Percentiles rank a stretch among this genome's conserved stretches.
These are phyloP conservation scores for Cryphonectria naterciae DNA, from an alignment of 2,329 filamentous ascomycete species.

Conservation along the genomic window DNA sequence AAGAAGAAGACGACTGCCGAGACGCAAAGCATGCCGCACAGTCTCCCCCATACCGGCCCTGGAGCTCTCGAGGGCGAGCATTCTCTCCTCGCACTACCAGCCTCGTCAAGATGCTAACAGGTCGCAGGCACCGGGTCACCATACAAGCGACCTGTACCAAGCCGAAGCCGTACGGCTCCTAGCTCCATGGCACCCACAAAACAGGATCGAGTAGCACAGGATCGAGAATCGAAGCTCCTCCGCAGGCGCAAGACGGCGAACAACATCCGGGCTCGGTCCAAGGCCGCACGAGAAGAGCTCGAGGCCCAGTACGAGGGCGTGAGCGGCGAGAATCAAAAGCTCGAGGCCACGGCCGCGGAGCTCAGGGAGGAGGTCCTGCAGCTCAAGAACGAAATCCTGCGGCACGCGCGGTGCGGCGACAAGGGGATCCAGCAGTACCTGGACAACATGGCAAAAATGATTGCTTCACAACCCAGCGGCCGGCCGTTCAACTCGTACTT, in stretches of 20 bases:
- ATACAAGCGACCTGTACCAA: no score
- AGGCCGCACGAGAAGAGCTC: constrained; percentile 34
- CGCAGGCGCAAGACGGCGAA: constrained; percentile 38
- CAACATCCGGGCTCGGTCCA: constrained; percentile 39
- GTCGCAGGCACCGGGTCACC: background rate
- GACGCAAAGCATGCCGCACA: background rate
- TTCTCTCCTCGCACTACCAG: background rate
- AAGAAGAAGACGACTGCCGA: background rate
- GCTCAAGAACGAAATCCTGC: constrained; percentile 38
- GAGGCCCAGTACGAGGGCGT: constrained; percentile 33
- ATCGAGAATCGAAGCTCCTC: constrained; percentile 24
- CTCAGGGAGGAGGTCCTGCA: constrained; percentile 38
- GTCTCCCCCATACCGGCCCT: no score
- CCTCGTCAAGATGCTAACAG: background rate
- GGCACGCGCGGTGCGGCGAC: constrained; percentile 36
- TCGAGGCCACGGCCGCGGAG: constrained; percentile 30
- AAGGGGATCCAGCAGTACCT: constrained; percentile 37
- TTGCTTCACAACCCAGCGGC: background rate
- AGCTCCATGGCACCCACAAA: background rate
- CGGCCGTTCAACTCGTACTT: background rate
- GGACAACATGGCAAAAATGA: constrained; percentile 30
- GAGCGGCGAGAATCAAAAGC: constrained; percentile 28
- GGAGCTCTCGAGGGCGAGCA: background rate
- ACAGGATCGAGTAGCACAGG: background rate
- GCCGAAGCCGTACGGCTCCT: background rate